A percentile compares a stretch with the other conserved stretches of the same genome.
phyloP scores from a whole-genome alignment of 2,329 filamentous ascomycete genomes.

The Purpureocillium lavendulum region DNA sequence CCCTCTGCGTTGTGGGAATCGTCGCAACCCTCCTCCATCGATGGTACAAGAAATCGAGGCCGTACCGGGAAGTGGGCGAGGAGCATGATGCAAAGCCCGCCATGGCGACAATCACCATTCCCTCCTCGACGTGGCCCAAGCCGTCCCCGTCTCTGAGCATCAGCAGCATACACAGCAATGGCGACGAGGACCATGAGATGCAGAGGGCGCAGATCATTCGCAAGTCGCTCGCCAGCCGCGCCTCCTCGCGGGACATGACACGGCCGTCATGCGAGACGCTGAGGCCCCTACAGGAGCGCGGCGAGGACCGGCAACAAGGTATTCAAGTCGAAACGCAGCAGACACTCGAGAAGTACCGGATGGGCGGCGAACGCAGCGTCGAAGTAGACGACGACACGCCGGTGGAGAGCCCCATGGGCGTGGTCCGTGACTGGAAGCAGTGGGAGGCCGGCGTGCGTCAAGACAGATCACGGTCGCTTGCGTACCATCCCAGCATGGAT shows the following conservation, averaged over 20 bases:
- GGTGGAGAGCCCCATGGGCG: conserved; percentile 4
- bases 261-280: neutral
- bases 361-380: too few species aligned
- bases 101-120: too few species aligned
- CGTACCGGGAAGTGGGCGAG: neutral
- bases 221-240: conserved; percentile 30
- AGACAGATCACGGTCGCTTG: conserved; percentile 17
- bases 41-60: neutral
- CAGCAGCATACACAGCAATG: too few species aligned
- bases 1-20: neutral
- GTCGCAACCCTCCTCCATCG: neutral
- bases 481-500: conserved; percentile 19
- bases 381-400: neutral
- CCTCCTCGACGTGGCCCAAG: too few species aligned
- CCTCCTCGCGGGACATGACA: conserved; percentile 9
- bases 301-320: too few species aligned
- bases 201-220: conserved; percentile 32
- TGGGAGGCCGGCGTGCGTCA: conserved; percentile 26
- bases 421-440: conserved; percentile 28
- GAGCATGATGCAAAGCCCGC: neutral
- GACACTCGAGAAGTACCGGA: too few species aligned
- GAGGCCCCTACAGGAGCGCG: too few species aligned
- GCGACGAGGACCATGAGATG: conserved; percentile 22
- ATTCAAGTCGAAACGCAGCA: too few species aligned
- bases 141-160: too few species aligned